Percentiles rank a stretch among this genome's conserved stretches.
Evolutionary conservation across 2,329 filamentous ascomycete species (phyloP).

Genomic region (Aspergillus eucalypticola): DNA sequence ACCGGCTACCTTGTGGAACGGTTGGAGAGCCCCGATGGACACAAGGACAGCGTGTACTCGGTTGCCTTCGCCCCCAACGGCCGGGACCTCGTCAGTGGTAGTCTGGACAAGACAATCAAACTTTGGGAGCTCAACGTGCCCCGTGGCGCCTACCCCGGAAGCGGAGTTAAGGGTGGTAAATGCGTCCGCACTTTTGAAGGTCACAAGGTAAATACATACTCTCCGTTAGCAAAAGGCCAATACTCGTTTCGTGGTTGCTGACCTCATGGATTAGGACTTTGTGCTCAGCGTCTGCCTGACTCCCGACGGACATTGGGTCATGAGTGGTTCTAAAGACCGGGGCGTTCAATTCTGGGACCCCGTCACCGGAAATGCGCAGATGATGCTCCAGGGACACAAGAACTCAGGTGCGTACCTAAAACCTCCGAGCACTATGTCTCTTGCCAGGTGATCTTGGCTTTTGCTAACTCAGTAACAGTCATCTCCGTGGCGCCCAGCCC

Average conservation of each 20-base stretch:
- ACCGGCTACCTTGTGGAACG: conserved; percentile 85
- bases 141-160: conserved; percentile 64
- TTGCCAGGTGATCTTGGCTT: neutral
- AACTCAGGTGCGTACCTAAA: conserved; percentile 67
- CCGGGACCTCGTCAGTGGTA: conserved; percentile 89
- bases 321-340: conserved; percentile 95
- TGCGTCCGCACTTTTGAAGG: conserved; percentile 97
- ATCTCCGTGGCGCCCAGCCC: conserved; percentile 96
- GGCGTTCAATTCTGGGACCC: conserved; percentile 99
- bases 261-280: conserved; percentile 67
- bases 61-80: conserved; percentile 95
- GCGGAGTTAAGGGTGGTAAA: conserved; percentile 78
- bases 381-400: conserved; percentile 99
- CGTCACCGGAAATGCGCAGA: conserved; percentile 84
- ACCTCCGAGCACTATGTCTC: neutral
- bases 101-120: conserved; percentile 97
- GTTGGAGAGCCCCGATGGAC: conserved; percentile 87
- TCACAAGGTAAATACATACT: conserved; percentile 69
- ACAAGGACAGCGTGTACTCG: conserved; percentile 95
- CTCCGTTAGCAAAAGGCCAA: neutral
- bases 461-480: conserved; percentile 53
- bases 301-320: conserved; percentile 90
- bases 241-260: neutral
- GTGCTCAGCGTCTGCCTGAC: conserved; percentile 94
- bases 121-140: conserved; percentile 92